A percentile compares a stretch with the other conserved stretches of the same genome.
Evolutionary conservation across 257 asterid genomes (phyloP).

Genomic region (Solanum megistacrolobum): DNA sequence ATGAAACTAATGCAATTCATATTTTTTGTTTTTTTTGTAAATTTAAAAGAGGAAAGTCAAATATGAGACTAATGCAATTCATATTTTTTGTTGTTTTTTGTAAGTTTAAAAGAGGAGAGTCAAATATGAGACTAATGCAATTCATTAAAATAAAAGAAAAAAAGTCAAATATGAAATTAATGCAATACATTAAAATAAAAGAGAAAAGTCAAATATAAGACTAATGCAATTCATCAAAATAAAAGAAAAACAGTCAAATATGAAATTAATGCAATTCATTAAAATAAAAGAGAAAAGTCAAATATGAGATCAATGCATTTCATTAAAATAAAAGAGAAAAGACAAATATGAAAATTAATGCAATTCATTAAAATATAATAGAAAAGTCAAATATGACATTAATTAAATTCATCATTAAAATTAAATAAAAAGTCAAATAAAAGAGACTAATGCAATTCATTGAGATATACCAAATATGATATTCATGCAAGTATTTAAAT

Average conservation of each 20-base stretch:
- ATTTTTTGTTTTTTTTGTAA: too few species aligned
- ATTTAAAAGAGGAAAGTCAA: neutral
- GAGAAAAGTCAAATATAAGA: neutral
- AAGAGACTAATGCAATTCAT: neutral
- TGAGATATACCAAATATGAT: neutral
- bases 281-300: neutral
- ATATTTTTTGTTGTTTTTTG: neutral
- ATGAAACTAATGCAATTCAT: too few species aligned
- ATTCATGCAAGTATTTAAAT: neutral
- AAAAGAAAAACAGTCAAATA: too few species aligned
- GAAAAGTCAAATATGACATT: neutral
- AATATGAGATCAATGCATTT: too few species aligned
- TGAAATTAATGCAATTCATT: neutral
- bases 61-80: neutral
- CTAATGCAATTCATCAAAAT: neutral
- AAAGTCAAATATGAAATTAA: neutral
- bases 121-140: neutral
- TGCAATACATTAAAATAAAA: neutral
- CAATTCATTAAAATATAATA: neutral
- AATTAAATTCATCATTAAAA: too few species aligned
- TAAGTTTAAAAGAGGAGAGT: neutral
- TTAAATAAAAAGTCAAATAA: too few species aligned
- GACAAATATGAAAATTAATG: too few species aligned
- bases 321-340: neutral
- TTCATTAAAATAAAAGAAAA: too few species aligned